Evolutionary conservation across 176 grass and related monocot species (phyloP).

Genomic region (Guadua angustifolia): DNA sequence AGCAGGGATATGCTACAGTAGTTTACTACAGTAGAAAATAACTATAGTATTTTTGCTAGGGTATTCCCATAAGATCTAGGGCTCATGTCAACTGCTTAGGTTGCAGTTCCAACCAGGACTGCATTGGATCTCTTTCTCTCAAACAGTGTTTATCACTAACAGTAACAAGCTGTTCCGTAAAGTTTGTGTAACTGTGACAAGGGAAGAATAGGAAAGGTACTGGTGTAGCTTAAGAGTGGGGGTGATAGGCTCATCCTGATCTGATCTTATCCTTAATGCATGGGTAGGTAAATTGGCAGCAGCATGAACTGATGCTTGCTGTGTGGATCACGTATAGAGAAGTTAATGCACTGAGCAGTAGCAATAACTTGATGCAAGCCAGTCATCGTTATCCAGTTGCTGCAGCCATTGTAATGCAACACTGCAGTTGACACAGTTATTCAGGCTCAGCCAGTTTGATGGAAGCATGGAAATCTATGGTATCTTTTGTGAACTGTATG

Average conservation of each 20-base stretch:
- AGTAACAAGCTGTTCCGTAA: background rate
- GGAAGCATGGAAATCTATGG: background rate
- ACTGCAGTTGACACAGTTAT: slow-evolving; percentile 19
- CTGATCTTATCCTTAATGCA: slow-evolving; percentile 14
- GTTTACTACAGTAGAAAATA: too few species aligned
- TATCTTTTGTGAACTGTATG: background rate
- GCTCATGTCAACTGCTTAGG: too few species aligned
- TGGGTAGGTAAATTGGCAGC: background rate
- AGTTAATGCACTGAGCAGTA: slow-evolving; percentile 19
- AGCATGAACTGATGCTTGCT: slow-evolving; percentile 5
- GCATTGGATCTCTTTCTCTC: too few species aligned
- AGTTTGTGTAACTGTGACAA: background rate
- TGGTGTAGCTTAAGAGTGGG: background rate
- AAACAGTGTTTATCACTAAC: background rate
- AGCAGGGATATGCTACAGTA: too few species aligned
- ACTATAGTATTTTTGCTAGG: too few species aligned
- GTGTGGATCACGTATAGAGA: slow-evolving; percentile 32
- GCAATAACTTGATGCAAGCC: slow-evolving; percentile 23
- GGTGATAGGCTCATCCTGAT: background rate
- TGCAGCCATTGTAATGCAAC: background rate
- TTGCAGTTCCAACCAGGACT: too few species aligned
- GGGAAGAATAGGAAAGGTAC: background rate
- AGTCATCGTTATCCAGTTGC: slow-evolving; percentile 8
- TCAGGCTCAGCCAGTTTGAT: background rate
- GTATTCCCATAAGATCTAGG: too few species aligned